Evolutionary conservation across 495 filamentous ascomycete species (phyloP).

Genomic region (Neurospora pannonica): DNA sequence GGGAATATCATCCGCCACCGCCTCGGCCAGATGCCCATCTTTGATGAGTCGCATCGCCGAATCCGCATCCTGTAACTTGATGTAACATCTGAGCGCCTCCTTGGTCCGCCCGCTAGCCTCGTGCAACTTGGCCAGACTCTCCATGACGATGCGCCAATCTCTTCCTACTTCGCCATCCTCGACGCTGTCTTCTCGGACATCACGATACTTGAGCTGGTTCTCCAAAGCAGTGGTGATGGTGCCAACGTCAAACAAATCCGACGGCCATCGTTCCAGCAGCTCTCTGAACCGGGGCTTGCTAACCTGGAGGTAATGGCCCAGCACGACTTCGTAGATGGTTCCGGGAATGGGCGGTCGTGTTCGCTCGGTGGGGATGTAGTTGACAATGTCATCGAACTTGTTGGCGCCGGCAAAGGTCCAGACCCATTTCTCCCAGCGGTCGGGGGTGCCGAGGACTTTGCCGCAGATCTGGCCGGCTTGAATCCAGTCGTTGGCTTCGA

Average conservation of each 20-base stretch:
- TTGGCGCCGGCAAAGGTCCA: conserved; percentile 77
- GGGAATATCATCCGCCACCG: conserved; percentile 78
- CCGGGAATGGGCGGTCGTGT: conserved; percentile 71
- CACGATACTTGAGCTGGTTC: conserved; percentile 57
- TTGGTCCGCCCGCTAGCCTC: conserved; percentile 67
- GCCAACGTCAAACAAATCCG: conserved; percentile 69
- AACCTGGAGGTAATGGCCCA: conserved; percentile 71
- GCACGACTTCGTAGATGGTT: conserved; percentile 74
- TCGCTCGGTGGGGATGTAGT: conserved; percentile 65
- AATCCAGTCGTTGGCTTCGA: conserved; percentile 62
- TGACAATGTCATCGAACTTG: conserved; percentile 80
- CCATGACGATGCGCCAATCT: conserved; percentile 78
- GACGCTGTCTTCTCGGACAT: conserved; percentile 58
- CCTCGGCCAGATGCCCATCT: conserved; percentile 75
- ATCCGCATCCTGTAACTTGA: conserved; percentile 83
- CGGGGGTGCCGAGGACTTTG: conserved; percentile 66
- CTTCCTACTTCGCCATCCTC: conserved; percentile 55
- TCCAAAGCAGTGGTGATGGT: conserved; percentile 63
- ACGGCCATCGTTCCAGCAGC: conserved; percentile 75
- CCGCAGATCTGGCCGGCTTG: conserved; percentile 68
- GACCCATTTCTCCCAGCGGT: conserved; percentile 91
- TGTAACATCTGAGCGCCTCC: conserved; percentile 81
- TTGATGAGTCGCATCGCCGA: conserved; percentile 75
- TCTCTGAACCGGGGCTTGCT: conserved; percentile 62
- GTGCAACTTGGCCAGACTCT: conserved; percentile 73